Conservation (phyloP, 2,329 filamentous ascomycete species). For the Nemania diffusa region DNA sequence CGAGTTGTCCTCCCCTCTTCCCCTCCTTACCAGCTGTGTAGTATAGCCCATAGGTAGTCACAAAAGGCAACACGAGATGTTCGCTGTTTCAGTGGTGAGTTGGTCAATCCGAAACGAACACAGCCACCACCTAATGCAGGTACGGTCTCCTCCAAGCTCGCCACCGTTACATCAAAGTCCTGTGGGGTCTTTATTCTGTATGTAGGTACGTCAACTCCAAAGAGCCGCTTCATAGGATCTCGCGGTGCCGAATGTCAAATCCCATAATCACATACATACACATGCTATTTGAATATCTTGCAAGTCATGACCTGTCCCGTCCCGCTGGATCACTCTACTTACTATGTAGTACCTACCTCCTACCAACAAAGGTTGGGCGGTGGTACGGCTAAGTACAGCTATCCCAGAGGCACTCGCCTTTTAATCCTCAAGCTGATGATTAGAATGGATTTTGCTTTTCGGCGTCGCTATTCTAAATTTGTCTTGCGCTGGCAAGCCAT, state of each 20-base stretch:
- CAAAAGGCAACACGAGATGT: slow-evolving; percentile 29
- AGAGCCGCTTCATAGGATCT: slow-evolving; percentile 9
- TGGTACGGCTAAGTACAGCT: slow-evolving; percentile 7
- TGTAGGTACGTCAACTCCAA: slow-evolving; percentile 5
- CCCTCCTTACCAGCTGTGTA: neutral
- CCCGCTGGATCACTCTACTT: slow-evolving; percentile 11
- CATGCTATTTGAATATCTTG: neutral
- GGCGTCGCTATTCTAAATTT: slow-evolving; percentile 18
- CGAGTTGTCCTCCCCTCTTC: slow-evolving; percentile 7
- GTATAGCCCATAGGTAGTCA: slow-evolving; percentile 3
- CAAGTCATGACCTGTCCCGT: slow-evolving; percentile 1
- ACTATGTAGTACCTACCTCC: no score
- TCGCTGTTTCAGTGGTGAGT: slow-evolving; percentile 33
- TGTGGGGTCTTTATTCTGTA: slow-evolving; percentile 20
- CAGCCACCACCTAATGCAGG: slow-evolving; percentile 50
- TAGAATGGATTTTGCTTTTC: neutral
- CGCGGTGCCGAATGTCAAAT: slow-evolving; percentile 11
- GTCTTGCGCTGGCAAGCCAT: slow-evolving; percentile 7
- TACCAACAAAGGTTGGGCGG: slow-evolving; percentile 1
- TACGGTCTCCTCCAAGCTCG: slow-evolving; percentile 32
- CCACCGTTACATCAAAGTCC: slow-evolving; percentile 13
- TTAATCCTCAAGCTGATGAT: neutral
- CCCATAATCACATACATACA: neutral
- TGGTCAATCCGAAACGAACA: slow-evolving; percentile 47
- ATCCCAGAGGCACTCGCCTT: neutral